phyloP scores from a whole-genome alignment of 768 basidiomycete genomes.

The Calvatia gigantea region DNA sequence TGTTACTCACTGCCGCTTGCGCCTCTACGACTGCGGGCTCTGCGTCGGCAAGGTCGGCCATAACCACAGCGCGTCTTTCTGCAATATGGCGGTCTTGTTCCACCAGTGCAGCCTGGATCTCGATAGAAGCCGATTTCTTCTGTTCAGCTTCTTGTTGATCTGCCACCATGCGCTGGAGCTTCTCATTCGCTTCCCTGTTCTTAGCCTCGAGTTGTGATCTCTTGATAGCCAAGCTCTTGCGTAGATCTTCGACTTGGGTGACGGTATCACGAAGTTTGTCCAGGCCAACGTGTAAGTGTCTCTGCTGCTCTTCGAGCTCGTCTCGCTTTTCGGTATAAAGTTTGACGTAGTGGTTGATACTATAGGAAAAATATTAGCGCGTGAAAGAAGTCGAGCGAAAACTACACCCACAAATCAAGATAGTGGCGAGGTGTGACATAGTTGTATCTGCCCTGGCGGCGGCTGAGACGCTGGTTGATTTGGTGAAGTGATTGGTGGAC shows the following conservation, averaged over 20 bases:
- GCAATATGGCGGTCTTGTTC: slow-evolving; percentile 89
- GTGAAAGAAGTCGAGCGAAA: slow-evolving; percentile 6
- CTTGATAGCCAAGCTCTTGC: slow-evolving; percentile 93
- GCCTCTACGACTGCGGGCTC: slow-evolving; percentile 97
- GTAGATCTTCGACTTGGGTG: slow-evolving; percentile 92
- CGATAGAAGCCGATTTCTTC: slow-evolving; percentile 94
- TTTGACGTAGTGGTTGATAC: slow-evolving; percentile 95
- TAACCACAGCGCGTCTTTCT: slow-evolving; percentile 83
- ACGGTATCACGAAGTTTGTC: slow-evolving; percentile 97
- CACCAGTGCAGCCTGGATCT: slow-evolving; percentile 91
- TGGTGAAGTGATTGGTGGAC: slow-evolving; percentile 88
- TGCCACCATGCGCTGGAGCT: slow-evolving; percentile 94
- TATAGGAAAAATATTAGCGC: slow-evolving; percentile 26
- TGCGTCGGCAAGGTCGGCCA: slow-evolving; percentile 94
- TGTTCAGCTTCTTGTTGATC: slow-evolving; percentile 99
- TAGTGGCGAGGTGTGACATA: slow-evolving; percentile 98
- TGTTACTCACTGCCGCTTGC: slow-evolving; percentile 93
- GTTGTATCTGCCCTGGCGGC: slow-evolving; percentile 93
- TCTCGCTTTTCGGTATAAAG: slow-evolving; percentile 96
- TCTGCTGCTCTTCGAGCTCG: slow-evolving; percentile 96
- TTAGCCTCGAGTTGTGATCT: slow-evolving; percentile 90
- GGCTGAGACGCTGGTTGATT: slow-evolving; percentile 85
- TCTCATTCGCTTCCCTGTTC: slow-evolving; percentile 93
- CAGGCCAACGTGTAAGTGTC: slow-evolving; percentile 95
- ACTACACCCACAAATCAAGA: slow-evolving; percentile 85